A percentile compares a stretch with the other conserved stretches of the same genome.
These are phyloP conservation scores for Colletotrichum caudatum DNA, from an alignment of 2,329 filamentous ascomycete genomes.

Conservation along the genomic window DNA sequence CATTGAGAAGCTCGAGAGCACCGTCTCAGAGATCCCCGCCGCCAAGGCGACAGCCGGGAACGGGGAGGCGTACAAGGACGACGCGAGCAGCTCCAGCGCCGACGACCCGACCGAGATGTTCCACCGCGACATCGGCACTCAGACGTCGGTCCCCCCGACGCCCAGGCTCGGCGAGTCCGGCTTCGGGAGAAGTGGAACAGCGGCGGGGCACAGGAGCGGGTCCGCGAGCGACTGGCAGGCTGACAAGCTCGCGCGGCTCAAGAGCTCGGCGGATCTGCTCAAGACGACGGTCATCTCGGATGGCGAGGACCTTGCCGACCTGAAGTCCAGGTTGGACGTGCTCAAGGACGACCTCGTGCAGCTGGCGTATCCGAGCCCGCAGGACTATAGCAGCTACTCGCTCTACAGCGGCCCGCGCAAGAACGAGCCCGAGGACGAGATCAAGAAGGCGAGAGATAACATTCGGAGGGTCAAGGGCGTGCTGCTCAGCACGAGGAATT, in stretches of 20 bases:
- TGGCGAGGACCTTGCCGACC: slow-evolving; percentile 62
- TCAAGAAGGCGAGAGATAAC: slow-evolving; percentile 78
- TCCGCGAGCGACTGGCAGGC: slow-evolving; percentile 52
- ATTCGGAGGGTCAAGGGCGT: slow-evolving; percentile 85
- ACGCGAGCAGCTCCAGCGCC: slow-evolving; percentile 54
- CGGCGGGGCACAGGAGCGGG: slow-evolving; percentile 1
- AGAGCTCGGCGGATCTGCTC: slow-evolving; percentile 56
- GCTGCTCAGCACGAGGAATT: slow-evolving; percentile 79
- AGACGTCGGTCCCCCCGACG: slow-evolving; percentile 67
- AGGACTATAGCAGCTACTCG: slow-evolving; percentile 55
- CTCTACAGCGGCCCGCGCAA: slow-evolving; percentile 58
- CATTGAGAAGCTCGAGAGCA: slow-evolving; percentile 64
- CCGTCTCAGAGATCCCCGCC: slow-evolving; percentile 71
- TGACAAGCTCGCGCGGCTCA: slow-evolving; percentile 57
- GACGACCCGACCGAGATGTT: slow-evolving; percentile 82
- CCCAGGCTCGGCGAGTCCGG: slow-evolving; percentile 17
- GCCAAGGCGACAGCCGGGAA: slow-evolving; percentile 43
- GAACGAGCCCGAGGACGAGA: slow-evolving; percentile 75
- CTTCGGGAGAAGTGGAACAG: slow-evolving; percentile 15
- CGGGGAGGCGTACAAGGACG: slow-evolving; percentile 38
- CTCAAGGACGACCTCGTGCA: slow-evolving; percentile 75
- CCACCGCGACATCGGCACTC: slow-evolving; percentile 83
- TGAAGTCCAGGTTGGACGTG: slow-evolving; percentile 66
- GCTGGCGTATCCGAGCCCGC: slow-evolving; percentile 62
- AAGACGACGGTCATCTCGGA: slow-evolving; percentile 58